phyloP scores from a whole-genome alignment of 768 basidiomycete species.

The Amanita pseudoporphyria region DNA sequence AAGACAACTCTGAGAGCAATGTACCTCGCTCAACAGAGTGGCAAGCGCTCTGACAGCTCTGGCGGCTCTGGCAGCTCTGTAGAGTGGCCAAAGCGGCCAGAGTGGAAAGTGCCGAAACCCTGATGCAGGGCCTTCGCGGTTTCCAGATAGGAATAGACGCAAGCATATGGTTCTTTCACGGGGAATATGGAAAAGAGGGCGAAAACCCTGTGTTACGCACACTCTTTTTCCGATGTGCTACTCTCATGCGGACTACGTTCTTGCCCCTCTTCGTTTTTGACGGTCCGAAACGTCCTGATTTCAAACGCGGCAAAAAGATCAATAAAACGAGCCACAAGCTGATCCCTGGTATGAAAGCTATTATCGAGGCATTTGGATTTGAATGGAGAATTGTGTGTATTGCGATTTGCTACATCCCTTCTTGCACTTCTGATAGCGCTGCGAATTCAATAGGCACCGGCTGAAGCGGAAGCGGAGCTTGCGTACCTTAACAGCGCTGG shows the following conservation, averaged over 20 bases:
- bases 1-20: no score
- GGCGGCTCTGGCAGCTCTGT: no score
- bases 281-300: constrained; percentile 71
- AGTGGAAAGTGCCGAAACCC: no score
- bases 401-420: constrained; percentile 11
- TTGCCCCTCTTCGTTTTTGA: constrained; percentile 91
- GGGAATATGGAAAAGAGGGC: constrained; percentile 63
- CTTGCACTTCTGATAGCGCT: no score
- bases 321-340: constrained; percentile 54
- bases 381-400: constrained; percentile 48
- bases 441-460: constrained; percentile 57
- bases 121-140: constrained; percentile 56
- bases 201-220: constrained; percentile 85
- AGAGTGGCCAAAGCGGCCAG: no score
- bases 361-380: constrained; percentile 73
- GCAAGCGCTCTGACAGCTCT: no score
- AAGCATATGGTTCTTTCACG: constrained; percentile 79
- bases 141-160: constrained; percentile 85
- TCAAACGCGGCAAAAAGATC: constrained; percentile 73
- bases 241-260: constrained; percentile 68
- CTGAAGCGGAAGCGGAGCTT: constrained; percentile 91
- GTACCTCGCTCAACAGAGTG: no score
- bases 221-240: constrained; percentile 75
- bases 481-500: constrained; percentile 79
- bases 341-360: constrained; percentile 66